A percentile compares a stretch with the other conserved stretches of the same genome.
Conservation (phyloP, 2,329 filamentous ascomycete species). For the Fusarium sp. region DNA sequence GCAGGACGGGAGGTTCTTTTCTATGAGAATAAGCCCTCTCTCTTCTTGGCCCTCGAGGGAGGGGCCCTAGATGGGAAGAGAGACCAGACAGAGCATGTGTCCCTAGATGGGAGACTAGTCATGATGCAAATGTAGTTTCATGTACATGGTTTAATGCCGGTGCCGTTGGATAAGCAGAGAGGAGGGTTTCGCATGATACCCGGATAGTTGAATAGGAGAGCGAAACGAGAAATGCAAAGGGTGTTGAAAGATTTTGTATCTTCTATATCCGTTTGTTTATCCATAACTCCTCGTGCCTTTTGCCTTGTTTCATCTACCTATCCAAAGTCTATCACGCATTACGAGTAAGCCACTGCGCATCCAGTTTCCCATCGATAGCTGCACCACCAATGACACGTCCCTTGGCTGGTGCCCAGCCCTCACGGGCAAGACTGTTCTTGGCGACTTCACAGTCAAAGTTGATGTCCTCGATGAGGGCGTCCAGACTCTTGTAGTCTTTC, state of each 20-base stretch:
- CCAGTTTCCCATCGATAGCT: slow-evolving; percentile 46
- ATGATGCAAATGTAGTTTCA: slow-evolving; percentile 18
- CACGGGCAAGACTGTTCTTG: slow-evolving; percentile 71
- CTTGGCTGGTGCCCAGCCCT: slow-evolving; percentile 62
- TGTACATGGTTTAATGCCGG: slow-evolving; percentile 18
- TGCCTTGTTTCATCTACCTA: background rate
- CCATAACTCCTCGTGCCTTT: slow-evolving; percentile 37
- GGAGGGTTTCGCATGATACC: slow-evolving; percentile 37
- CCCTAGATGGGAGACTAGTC: slow-evolving; percentile 21
- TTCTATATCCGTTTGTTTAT: slow-evolving; percentile 37
- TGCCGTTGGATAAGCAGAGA: slow-evolving; percentile 6
- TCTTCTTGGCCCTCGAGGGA: slow-evolving; percentile 28
- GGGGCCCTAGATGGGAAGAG: slow-evolving; percentile 19
- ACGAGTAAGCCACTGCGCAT: slow-evolving; percentile 52
- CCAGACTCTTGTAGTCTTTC: slow-evolving; percentile 83
- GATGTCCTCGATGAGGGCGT: slow-evolving; percentile 88
- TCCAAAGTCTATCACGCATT: slow-evolving; percentile 30
- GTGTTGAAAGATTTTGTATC: slow-evolving; percentile 17
- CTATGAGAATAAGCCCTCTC: slow-evolving; percentile 23
- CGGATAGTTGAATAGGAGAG: slow-evolving; percentile 32
- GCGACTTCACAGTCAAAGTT: slow-evolving; percentile 86
- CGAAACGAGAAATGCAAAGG: slow-evolving; percentile 32
- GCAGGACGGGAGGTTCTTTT: slow-evolving; percentile 26
- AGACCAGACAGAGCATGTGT: slow-evolving; percentile 1
- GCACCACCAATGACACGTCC: slow-evolving; percentile 45